Conservation (phyloP, 768 basidiomycete genomes). For the Infundibulicybe gibba region DNA sequence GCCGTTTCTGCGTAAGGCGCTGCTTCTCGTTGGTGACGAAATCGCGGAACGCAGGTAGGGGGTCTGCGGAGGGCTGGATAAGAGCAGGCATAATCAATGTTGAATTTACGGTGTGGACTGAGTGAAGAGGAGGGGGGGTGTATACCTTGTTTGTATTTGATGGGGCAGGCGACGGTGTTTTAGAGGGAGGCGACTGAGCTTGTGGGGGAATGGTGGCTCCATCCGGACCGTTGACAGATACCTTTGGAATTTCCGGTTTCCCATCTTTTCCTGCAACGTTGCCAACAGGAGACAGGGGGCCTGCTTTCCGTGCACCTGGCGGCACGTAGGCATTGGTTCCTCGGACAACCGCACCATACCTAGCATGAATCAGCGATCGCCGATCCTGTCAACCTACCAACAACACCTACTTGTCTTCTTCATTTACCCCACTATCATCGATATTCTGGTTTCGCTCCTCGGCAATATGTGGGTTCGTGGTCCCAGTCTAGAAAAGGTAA, state of each 20-base stretch:
- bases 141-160: slow-evolving; percentile 50
- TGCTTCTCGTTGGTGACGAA: slow-evolving; percentile 94
- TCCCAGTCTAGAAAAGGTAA: slow-evolving; percentile 38
- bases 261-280: slow-evolving; percentile 23
- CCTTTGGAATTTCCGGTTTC: slow-evolving; percentile 56
- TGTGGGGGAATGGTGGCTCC: slow-evolving; percentile 45
- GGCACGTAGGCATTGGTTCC: slow-evolving; percentile 90
- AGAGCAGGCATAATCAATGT: slow-evolving; percentile 2
- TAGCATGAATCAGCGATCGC: slow-evolving; percentile 28
- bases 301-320: slow-evolving; percentile 74
- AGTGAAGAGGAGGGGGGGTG: background rate
- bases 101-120: background rate
- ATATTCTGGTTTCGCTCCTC: slow-evolving; percentile 75
- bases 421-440: slow-evolving; percentile 77
- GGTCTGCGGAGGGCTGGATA: slow-evolving; percentile 63
- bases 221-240: slow-evolving; percentile 77
- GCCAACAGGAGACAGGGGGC: slow-evolving; percentile 20
- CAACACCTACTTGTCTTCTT: slow-evolving; percentile 84
- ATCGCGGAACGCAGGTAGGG: slow-evolving; percentile 83
- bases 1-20: slow-evolving; percentile 85
- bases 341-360: slow-evolving; percentile 91
- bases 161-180: slow-evolving; percentile 65
- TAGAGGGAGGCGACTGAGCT: slow-evolving; percentile 42
- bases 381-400: too few relatives aligned
- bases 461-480: slow-evolving; percentile 80